phyloP scores from a whole-genome alignment of 1,139 yeast genomes.

The Kodamaea sp. region DNA sequence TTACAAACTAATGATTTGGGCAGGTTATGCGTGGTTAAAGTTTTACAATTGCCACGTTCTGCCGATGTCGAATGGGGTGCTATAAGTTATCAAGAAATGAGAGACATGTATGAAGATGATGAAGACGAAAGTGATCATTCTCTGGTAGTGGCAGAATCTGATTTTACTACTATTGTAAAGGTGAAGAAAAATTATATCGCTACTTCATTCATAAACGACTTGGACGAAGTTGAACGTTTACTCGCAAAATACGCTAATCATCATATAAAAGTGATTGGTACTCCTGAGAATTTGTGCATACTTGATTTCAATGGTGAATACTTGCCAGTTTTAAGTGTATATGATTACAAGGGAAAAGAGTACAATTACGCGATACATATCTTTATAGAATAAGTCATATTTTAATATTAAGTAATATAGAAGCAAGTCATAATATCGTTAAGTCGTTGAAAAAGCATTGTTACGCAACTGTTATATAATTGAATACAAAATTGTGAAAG shows the following conservation, averaged over 20 bases:
- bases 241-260: conserved; percentile 3
- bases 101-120: conserved; percentile 37
- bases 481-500: not conserved
- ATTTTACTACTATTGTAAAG: conserved; percentile 2
- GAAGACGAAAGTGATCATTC: conserved; percentile 29
- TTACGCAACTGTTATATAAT: not conserved
- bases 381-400: conserved; percentile 1
- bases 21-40: conserved; percentile 52
- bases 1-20: conserved; percentile 14
- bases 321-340: conserved; percentile 26
- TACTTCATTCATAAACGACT: conserved; percentile 20
- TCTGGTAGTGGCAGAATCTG: not conserved
- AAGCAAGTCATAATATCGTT: no score
- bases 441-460: not conserved
- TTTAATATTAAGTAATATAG: conserved; percentile 2
- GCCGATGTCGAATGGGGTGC: conserved; percentile 85
- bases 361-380: conserved; percentile 20
- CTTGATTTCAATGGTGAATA: conserved; percentile 16
- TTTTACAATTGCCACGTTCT: conserved; percentile 60
- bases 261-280: conserved; percentile 14
- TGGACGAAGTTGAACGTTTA: conserved; percentile 9
- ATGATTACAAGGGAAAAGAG: conserved; percentile 17
- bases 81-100: conserved; percentile 37
- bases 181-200: conserved; percentile 6
- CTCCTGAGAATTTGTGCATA: conserved; percentile 1